Base-by-base conservation (phyloP, 768 basidiomycete species). In the Suillus subluteus region DNA sequence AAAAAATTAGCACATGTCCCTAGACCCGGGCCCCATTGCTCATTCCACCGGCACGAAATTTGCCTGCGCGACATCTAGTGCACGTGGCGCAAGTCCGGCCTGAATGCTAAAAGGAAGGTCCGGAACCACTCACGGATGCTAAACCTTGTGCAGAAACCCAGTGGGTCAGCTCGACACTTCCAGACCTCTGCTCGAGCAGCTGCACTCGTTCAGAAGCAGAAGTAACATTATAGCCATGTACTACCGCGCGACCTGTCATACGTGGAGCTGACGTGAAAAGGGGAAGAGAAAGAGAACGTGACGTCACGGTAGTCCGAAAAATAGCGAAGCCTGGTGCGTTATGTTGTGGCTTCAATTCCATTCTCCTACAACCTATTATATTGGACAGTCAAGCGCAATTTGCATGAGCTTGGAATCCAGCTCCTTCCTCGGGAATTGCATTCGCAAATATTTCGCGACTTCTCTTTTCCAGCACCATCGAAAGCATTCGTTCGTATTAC, bases 391-490 rank as follows among this genome's bases (percentile, higher is more conserved):
- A 87, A 89, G 75, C 86, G 94, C 63, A 98, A 98, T 2, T 26
- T 26, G 26, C 26, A 26, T 74, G 87, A 91, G 67, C 83, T 95
- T 50, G 96, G 96, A n/a, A 96, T 98, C 8, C 96, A 99, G 74
- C 87, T 98, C 64, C 87, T 99, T 63, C 92, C 95, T 18, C 86
- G 87, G 11, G 81, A 82, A n/a, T 79, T 98, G 8, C 95, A 96
- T 76, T 75, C 81, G 6, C 96, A 98, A 73, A 85, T 97, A 66
- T 98, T 98, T 78, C 86, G 83, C 65, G 86, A 90, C 72, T 79
- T 82, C 58, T 81, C 86, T 8, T 89, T 92, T 64, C 89, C 88
- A 3, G 67, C 84, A 1, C 90, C 94, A 18, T 81, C 87, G 0
- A 67, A 80, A 13, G 73, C 86, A 1, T 90, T 87, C 72, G 80